Base-by-base conservation (phyloP, 2,329 filamentous ascomycete genomes). In the Hypoxylon sp. region DNA sequence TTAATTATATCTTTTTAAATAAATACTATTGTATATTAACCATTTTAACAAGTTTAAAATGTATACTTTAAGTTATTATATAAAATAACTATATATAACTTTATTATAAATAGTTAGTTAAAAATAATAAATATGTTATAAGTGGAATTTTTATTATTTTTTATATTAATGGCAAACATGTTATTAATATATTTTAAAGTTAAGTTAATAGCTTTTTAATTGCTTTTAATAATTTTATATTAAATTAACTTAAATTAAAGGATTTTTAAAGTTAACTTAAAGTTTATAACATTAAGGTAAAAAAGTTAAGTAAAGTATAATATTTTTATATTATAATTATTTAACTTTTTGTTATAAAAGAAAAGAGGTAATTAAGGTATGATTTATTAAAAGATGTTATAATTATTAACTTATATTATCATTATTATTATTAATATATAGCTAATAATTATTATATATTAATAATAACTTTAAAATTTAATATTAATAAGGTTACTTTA, bases 341-440 rank as follows among this genome's bases (percentile, higher is more conserved):
- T 51, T 17, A 33, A 17, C 10, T 33, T 51, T 17, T 51, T 33
- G 0, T 33, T 51, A 31, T 51, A 51, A 33, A 51, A 51, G n/a
- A 33, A 51, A 51, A 51, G 14, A 51, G 10, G n/a, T 51, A 51
- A 51, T 33, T 51, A 51, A 1, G 8, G n/a, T n/a, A 51, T 51
- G 3, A 51, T 51, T 51, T 51, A 31, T 33, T 51, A n/a, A 8
- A 51, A 51, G 5, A 51, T 51, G n/a, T 26, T 26, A 51, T 51
- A 51, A 33, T 51, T 51, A 13, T 26, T 33, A 17, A 51, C 5
- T 33, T 51, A 51, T 51, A 51, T 51, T n/a, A 51, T n/a, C 17
- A n/a, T 51, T n/a, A 51, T 17, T 51, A 51, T 51, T 51, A 51
- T 17, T 17, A 51, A 51, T 51, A 51, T 2, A 51, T 51, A 51